Evolutionary conservation across 1,284 basidiomycete genomes (phyloP), one percentile per base, ranked within the genome.

Genomic region (Sanguinoderma infundibulare): DNA sequence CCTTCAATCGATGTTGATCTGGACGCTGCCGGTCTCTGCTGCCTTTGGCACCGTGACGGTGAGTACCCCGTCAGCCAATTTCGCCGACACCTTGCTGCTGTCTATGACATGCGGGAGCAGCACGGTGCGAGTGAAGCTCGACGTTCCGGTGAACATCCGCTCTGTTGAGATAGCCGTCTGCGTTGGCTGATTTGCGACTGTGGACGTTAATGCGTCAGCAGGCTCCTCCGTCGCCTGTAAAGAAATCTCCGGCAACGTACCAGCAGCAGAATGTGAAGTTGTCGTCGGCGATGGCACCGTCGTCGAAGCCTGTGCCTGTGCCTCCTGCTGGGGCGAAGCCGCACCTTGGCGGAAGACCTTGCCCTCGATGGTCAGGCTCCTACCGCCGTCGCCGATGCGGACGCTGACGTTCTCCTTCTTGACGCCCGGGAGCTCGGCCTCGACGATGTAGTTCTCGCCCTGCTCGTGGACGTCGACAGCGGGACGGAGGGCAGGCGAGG

Each of bases 351-450:
- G 76, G 53, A 76, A 71, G 46, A 83, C 75, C 68, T 81, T 86
- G 3, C 91, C 91, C 71, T 90, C 83, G 60, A 93, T 91, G 5
- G 86, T 90, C 62, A 92, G 72, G 64, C 84, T 90, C 60, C 84
- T 81, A 3, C 90, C 90, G 30, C 81, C 83, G 60, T 92, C 86
- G 8, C 87, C 88, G 62, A 92, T 79, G 17, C 84, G 81, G 53
- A 93, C 82, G 61, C 90, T 83, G 10, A 93, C 71, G 68, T 92
- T 85, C 69, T 92, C 91, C 77, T 88, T 92, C 75, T 86, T 87
- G 22, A 92, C 86, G 0, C 91, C 91, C 8, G 91, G 91, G 46
- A 93, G 71, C 70, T 93, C 91, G 0, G 90, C 90, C 70, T 91
- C 87, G 46, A 93, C 77, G 53, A 91, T 67, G 67, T 89, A 92